Evolutionary conservation across 1,139 yeast genomes (phyloP).

Genomic region (Kurtzmaniella quercitrusa): DNA sequence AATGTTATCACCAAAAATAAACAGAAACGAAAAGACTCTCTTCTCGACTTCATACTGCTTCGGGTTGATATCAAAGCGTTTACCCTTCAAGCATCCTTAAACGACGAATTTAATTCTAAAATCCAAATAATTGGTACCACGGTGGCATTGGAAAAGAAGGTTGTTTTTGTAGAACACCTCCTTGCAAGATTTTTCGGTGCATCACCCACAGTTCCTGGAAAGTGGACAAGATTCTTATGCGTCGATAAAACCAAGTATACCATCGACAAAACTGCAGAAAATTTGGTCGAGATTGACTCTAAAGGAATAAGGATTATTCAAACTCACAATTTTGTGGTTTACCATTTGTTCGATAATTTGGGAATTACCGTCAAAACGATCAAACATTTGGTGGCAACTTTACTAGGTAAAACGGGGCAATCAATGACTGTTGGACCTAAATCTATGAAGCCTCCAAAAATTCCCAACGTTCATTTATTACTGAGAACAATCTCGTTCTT

Average conservation of each 20-base stretch:
- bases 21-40: slow-evolving; percentile 5
- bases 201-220: slow-evolving; percentile 43
- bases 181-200: slow-evolving; percentile 49
- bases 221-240: slow-evolving; percentile 51
- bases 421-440: slow-evolving; percentile 21
- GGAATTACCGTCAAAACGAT: slow-evolving; percentile 50
- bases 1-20: slow-evolving; percentile 14
- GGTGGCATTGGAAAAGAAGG: slow-evolving; percentile 15
- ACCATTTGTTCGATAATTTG: slow-evolving; percentile 58
- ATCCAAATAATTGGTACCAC: slow-evolving; percentile 36
- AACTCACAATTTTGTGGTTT: slow-evolving; percentile 54
- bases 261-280: slow-evolving; percentile 13
- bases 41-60: slow-evolving; percentile 13
- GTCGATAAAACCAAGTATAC: slow-evolving; percentile 22
- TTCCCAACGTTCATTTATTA: slow-evolving; percentile 53
- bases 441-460: slow-evolving; percentile 36
- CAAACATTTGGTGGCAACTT: slow-evolving; percentile 49
- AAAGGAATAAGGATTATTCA: slow-evolving; percentile 35
- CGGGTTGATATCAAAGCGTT: slow-evolving; percentile 19
- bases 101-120: slow-evolving; percentile 46
- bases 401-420: slow-evolving; percentile 14
- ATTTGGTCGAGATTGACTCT: slow-evolving; percentile 7
- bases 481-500: slow-evolving; percentile 45
- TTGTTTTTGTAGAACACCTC: slow-evolving; percentile 21
- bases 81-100: slow-evolving; percentile 27